These are phyloP conservation scores for Zalaria sp. DNA, from an alignment of 2,329 filamentous ascomycete species.

Conservation along the genomic window DNA sequence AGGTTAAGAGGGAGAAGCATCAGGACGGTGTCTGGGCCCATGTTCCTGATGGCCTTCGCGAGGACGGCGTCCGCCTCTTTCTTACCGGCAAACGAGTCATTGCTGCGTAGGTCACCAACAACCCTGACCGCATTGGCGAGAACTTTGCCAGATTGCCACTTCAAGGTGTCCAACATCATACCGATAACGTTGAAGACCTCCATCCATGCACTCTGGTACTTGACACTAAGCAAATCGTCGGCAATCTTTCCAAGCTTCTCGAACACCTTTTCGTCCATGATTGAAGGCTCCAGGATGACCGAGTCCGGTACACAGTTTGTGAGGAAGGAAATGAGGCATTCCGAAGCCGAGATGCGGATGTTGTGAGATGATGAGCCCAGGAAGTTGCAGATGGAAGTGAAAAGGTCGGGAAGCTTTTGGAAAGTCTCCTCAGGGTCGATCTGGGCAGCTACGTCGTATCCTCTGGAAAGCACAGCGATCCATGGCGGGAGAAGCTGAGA, in stretches of 20 bases:
- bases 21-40: slow-evolving; percentile 78
- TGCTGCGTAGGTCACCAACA: slow-evolving; percentile 76
- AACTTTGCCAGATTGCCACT: slow-evolving; percentile 73
- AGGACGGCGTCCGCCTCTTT: slow-evolving; percentile 89
- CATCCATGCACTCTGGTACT: slow-evolving; percentile 87
- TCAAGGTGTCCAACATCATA: slow-evolving; percentile 73
- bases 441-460: slow-evolving; percentile 86
- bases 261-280: slow-evolving; percentile 82
- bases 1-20: slow-evolving; percentile 77
- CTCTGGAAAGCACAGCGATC: slow-evolving; percentile 89
- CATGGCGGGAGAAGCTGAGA: slow-evolving; percentile 89
- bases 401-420: slow-evolving; percentile 73
- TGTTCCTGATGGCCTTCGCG: slow-evolving; percentile 72
- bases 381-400: slow-evolving; percentile 65
- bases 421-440: slow-evolving; percentile 85
- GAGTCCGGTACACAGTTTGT: slow-evolving; percentile 75
- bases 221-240: slow-evolving; percentile 66
- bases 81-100: slow-evolving; percentile 81
- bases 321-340: slow-evolving; percentile 87
- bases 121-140: slow-evolving; percentile 61
- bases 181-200: slow-evolving; percentile 84
- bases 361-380: slow-evolving; percentile 80
- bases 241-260: slow-evolving; percentile 65
- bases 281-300: slow-evolving; percentile 74
- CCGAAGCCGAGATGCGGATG: slow-evolving; percentile 84